Percentiles rank a stretch among this genome's conserved stretches.
Conservation (phyloP, 805 yeast genomes). For the Saitoella complicata region DNA sequence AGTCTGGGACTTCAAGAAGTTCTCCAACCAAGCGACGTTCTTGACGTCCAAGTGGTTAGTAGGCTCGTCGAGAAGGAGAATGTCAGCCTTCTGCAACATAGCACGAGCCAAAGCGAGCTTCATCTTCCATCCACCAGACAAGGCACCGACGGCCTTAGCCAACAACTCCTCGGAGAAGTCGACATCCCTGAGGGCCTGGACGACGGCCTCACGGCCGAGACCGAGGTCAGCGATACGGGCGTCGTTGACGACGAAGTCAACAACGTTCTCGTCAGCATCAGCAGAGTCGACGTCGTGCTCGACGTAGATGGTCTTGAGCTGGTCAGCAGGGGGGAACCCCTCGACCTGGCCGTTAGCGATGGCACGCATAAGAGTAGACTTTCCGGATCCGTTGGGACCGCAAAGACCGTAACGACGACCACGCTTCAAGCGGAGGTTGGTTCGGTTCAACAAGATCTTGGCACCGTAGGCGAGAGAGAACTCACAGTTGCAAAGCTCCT, state of each 20-base stretch:
- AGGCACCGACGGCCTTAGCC: constrained; percentile 81
- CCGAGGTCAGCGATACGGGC: constrained; percentile 33
- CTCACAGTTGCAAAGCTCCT: constrained; percentile 99
- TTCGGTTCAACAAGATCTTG: constrained; percentile 97
- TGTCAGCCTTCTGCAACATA: constrained; percentile 95
- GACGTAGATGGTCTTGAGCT: constrained; percentile 97
- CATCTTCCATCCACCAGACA: constrained; percentile 99
- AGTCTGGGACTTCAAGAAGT: constrained; percentile 89
- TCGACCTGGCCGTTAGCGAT: constrained; percentile 97
- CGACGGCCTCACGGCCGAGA: constrained; percentile 57
- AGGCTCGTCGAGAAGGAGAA: constrained; percentile 96
- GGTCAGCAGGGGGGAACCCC: constrained; percentile 79
- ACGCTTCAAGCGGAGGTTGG: constrained; percentile 97
- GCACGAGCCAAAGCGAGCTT: constrained; percentile 99
- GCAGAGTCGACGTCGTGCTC: constrained; percentile 99
- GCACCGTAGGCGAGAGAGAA: constrained; percentile 99
- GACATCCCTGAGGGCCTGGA: constrained; percentile 74
- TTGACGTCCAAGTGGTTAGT: constrained; percentile 99
- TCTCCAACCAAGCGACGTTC: constrained; percentile 98
- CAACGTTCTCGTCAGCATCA: constrained; percentile 88
- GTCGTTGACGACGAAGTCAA: constrained; percentile 82
- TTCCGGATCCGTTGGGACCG: constrained; percentile 99
- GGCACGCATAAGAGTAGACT: constrained; percentile 95
- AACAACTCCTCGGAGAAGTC: constrained; percentile 89
- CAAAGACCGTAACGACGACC: constrained; percentile 98